Base-by-base conservation (phyloP, 208 protist genomes). In the Acanthamoeba polyphaga region DNA sequence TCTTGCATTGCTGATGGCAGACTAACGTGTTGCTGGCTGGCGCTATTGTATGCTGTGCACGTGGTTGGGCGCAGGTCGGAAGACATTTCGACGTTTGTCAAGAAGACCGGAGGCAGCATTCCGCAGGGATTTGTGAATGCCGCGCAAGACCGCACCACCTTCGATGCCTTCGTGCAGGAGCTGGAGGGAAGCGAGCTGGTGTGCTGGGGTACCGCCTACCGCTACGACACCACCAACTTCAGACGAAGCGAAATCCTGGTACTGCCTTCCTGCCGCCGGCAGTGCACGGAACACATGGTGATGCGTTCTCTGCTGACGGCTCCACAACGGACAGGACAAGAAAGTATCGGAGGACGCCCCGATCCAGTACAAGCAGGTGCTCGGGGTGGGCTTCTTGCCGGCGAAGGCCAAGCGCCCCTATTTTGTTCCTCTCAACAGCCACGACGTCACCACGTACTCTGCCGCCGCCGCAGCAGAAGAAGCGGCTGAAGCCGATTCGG, bases 221-320 rank as follows among this genome's bases (percentile, higher is more conserved):
- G 80, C 80, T 88, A 88, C 22, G 80, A 88, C 80, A 88, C 80
- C 24, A 88, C 80, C 51, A 88, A 88, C 80, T 88, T 66, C 51
- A n/a, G 80, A 1, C 80, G 80, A 43, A 88, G 80, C 51, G 80
- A 88, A 24, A 88, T 88, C 5, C 29, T 88, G 80, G 80, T 64
- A 84, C 3, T 10, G 9, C 29, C n/a, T 38, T 10, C 13, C 29
- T 29, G 12, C 29, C 19, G 5, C 13, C 19, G 66, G 72, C 13
- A 51, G 10, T 55, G 38, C 78, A 62, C 17, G 27, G n/a, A 17
- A 12, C 17, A 7, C 12, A n/a, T 32, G n/a, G n/a, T 17, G n/a
- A 74, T 22, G 9, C 32, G 2, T 1, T 32, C 34, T 4, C 9
- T 34, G 32, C 34, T 17, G 8, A 24, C 80, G 49, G 7, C 19